These are phyloP conservation scores for Graphilbum fragrans DNA, from an alignment of 2,329 filamentous ascomycete species.

Conservation along the genomic window DNA sequence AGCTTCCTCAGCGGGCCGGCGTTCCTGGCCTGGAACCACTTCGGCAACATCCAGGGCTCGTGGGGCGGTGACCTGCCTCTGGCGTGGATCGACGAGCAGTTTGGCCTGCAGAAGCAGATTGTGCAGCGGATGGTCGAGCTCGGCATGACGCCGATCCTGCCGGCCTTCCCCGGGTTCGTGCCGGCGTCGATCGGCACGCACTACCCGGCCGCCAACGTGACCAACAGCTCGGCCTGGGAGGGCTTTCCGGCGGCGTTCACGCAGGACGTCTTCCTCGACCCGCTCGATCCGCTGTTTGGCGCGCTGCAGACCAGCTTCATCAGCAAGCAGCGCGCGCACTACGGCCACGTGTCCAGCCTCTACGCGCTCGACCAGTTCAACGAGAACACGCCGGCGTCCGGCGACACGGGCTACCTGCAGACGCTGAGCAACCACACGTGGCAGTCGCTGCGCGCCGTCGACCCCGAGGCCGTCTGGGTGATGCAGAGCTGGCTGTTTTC, in stretches of 20 bases:
- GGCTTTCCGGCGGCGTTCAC: slow-evolving; percentile 27
- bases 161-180: slow-evolving; percentile 37
- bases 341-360: slow-evolving; percentile 32
- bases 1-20: slow-evolving; percentile 36
- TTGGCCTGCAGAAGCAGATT: slow-evolving; percentile 34
- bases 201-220: slow-evolving; percentile 27
- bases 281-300: slow-evolving; percentile 28
- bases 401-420: slow-evolving; percentile 27
- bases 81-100: slow-evolving; percentile 34
- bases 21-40: slow-evolving; percentile 40
- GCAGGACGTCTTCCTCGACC: slow-evolving; percentile 34
- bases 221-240: slow-evolving; percentile 30
- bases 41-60: slow-evolving; percentile 39
- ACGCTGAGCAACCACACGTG: slow-evolving; percentile 29
- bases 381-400: slow-evolving; percentile 34
- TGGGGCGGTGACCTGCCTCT: slow-evolving; percentile 31
- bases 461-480: slow-evolving; percentile 36
- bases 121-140: slow-evolving; percentile 35
- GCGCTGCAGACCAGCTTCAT: slow-evolving; percentile 32
- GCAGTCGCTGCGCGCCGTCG: slow-evolving; percentile 32
- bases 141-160: slow-evolving; percentile 38
- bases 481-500: slow-evolving; percentile 41
- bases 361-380: slow-evolving; percentile 42
- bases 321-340: slow-evolving; percentile 28
- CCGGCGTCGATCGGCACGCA: slow-evolving; percentile 26